phyloP scores from a whole-genome alignment of 2,329 filamentous ascomycete species.

The Trichoderma pleuroti region DNA sequence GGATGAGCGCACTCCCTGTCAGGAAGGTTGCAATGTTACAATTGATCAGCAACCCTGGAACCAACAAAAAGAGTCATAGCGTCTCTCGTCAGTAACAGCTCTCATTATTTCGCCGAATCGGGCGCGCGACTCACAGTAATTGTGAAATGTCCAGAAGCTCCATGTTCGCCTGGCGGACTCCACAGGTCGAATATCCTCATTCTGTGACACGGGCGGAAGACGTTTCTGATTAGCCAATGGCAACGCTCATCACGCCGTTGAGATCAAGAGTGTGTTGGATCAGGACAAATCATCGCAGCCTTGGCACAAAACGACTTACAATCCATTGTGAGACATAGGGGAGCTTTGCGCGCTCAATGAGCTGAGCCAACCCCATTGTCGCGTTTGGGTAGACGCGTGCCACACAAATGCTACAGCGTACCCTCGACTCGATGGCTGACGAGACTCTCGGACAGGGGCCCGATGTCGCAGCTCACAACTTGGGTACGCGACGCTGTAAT shows the following conservation, averaged over 20 bases:
- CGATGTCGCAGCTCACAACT: not conserved
- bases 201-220: conserved; percentile 28
- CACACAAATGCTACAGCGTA: not conserved
- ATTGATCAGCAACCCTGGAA: conserved; percentile 45
- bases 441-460: not conserved
- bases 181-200: conserved; percentile 50
- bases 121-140: conserved; percentile 38
- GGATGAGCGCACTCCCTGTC: conserved; percentile 41
- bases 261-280: not conserved
- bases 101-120: not conserved
- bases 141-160: conserved; percentile 42
- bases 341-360: conserved; percentile 29
- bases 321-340: conserved; percentile 34
- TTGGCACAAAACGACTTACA: conserved; percentile 24
- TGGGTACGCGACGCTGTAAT: not conserved
- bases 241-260: not conserved
- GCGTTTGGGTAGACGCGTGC: not conserved
- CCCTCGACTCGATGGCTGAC: not conserved
- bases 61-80: not conserved
- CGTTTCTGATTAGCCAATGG: not conserved
- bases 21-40: conserved; percentile 42
- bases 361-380: conserved; percentile 12
- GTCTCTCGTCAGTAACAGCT: not conserved
- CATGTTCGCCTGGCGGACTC: conserved; percentile 42
- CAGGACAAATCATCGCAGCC: not conserved